phyloP scores from a whole-genome alignment of 495 filamentous ascomycete species.

The Penicillium arizonense region DNA sequence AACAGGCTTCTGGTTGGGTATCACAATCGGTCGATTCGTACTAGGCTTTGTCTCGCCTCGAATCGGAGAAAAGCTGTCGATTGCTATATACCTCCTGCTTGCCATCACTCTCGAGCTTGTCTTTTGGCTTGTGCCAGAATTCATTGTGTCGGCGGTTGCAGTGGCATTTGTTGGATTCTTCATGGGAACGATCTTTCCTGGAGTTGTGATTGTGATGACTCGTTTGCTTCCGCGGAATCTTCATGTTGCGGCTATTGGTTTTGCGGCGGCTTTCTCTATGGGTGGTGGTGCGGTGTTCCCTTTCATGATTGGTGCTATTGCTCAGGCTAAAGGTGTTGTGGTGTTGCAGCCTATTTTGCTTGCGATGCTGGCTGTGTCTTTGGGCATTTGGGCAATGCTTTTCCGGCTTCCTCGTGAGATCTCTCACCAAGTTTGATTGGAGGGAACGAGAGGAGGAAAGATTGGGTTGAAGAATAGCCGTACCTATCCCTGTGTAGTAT shows the following conservation, averaged over 20 bases:
- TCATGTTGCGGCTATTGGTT: conserved; percentile 76
- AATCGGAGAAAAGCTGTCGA: conserved; percentile 56
- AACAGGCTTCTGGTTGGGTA: conserved; percentile 59
- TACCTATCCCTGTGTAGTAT: too few relatives aligned
- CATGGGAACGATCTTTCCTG: conserved; percentile 61
- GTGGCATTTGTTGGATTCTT: conserved; percentile 67
- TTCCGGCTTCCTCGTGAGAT: conserved; percentile 10
- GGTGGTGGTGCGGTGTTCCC: conserved; percentile 69
- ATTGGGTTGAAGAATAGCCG: too few relatives aligned
- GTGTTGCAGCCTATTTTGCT: conserved; percentile 67
- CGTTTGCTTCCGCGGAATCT: conserved; percentile 71
- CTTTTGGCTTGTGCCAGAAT: conserved; percentile 64
- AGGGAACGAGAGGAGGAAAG: too few relatives aligned
- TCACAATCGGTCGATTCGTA: conserved; percentile 54
- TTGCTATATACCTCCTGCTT: conserved; percentile 50
- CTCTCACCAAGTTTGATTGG: conserved; percentile 3
- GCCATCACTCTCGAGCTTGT: conserved; percentile 54
- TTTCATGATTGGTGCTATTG: conserved; percentile 71
- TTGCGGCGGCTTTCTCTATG: conserved; percentile 74
- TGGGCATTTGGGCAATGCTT: conserved; percentile 17
- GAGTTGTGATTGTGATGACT: conserved; percentile 69
- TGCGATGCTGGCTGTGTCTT: conserved; percentile 33
- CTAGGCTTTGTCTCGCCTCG: conserved; percentile 57
- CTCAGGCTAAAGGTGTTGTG: conserved; percentile 65
- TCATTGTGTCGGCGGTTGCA: conserved; percentile 67